Evolutionary conservation across 1,139 yeast genomes (phyloP), one percentile per base, ranked within the genome.

Genomic region (Suhomyces coccinellae): DNA sequence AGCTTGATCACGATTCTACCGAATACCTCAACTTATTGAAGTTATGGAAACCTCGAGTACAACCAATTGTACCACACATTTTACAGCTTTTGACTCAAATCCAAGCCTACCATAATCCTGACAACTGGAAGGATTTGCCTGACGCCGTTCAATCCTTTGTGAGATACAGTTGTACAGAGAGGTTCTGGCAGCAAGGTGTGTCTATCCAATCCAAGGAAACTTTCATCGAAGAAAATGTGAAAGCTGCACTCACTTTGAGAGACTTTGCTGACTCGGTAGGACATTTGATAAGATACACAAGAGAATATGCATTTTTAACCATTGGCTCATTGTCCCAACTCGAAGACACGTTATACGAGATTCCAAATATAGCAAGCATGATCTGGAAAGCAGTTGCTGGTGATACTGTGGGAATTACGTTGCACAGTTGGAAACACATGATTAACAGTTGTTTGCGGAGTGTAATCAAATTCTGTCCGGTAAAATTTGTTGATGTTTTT

Each of bases 181-280:
- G 98, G 56, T 93, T 93, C 63, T 95, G 99, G 99, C 98, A 95
- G 61, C 96, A 91, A 51, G 99, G 99, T 14, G 95, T 95, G 16
- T 88, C 97, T 1, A 87, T 88, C 47, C 96, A 93, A 65, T 85
- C 96, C 7, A 86, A 89, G 56, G 99, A 95, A 61, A 91, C 95
- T 35, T 95, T 95, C 58, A 85, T 93, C 50, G 97, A 89, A 62
- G 98, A 95, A 59, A 90, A 85, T 57, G 96, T 90, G 47, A 88
- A 86, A 58, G 98, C 99, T 0, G 89, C 95, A 69, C 87, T 87
- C 52, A 90, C 98, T 0, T 69, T 93, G 48, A 77, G 98, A 53
- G 99, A 95, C 67, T 93, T 95, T 71, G 98, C 99, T 1, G 99
- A 95, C 63, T 87, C 96, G 4, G 96, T 93, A n/a, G 99, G 99